A percentile compares a stretch with the other conserved stretches of the same genome.
phyloP scores from a whole-genome alignment of 257 asterid genomes.

The Solanum rostratum region DNA sequence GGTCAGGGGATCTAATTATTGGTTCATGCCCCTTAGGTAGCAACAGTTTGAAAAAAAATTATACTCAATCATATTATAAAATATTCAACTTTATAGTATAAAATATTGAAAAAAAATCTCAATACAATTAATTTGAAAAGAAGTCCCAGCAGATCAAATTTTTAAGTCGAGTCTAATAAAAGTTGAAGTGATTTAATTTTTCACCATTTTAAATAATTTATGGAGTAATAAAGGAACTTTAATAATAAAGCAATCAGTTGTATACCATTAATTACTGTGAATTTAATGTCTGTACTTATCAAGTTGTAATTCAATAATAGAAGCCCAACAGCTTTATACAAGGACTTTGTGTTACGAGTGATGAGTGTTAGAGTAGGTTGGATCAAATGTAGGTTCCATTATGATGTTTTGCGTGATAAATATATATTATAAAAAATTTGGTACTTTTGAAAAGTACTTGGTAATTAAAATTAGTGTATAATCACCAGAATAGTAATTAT shows the following conservation, averaged over 20 bases:
- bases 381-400: no score
- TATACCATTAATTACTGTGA: neutral
- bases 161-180: neutral
- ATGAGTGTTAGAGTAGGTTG: no score
- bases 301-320: neutral
- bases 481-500: no score
- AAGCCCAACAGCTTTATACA: no score
- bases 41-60: neutral
- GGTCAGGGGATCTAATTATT: neutral
- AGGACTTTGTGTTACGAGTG: no score
- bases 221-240: neutral
- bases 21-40: neutral
- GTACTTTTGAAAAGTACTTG: no score
- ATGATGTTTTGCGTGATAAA: no score
- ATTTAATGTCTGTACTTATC: neutral
- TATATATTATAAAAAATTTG: no score
- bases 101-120: neutral
- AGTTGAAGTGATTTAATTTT: neutral
- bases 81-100: no score
- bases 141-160: no score
- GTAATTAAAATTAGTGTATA: no score
- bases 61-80: neutral
- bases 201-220: neutral
- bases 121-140: neutral
- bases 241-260: neutral